Percentiles rank a stretch among this genome's conserved stretches.
Conservation (phyloP, 169 alveolate genomes). For the Blepharisma undulans region DNA sequence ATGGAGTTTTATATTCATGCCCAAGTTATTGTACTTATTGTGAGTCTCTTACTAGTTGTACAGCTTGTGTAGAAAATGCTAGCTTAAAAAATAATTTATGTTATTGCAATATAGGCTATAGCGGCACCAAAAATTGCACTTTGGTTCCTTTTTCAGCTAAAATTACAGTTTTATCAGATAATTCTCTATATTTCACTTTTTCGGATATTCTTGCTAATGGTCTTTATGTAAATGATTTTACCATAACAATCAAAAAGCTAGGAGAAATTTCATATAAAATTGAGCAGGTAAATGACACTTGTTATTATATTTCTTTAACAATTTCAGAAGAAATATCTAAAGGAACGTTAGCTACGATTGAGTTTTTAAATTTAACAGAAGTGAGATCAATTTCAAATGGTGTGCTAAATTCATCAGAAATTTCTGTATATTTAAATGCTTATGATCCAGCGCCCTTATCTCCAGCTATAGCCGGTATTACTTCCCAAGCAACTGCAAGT, state of each 20-base stretch:
- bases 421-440: background rate
- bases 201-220: background rate
- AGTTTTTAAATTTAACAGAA: background rate
- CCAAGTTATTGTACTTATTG: background rate
- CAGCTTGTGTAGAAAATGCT: background rate
- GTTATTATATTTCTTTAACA: background rate
- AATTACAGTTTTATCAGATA: background rate
- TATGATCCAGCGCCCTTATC: background rate
- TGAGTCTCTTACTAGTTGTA: background rate
- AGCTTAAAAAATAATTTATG: background rate
- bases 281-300: background rate
- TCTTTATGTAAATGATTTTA: background rate
- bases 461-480: background rate
- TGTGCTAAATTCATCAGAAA: background rate
- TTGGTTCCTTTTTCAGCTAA: background rate
- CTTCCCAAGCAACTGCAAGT: background rate
- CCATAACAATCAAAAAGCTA: background rate
- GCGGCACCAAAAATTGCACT: background rate
- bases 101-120: background rate
- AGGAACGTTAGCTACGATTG: background rate
- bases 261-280: background rate
- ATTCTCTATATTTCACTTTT: background rate
- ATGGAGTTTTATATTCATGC: background rate
- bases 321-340: background rate
- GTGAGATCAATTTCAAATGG: background rate